phyloP scores from a whole-genome alignment of 1,284 basidiomycete genomes.

The Tylopilus sp. region DNA sequence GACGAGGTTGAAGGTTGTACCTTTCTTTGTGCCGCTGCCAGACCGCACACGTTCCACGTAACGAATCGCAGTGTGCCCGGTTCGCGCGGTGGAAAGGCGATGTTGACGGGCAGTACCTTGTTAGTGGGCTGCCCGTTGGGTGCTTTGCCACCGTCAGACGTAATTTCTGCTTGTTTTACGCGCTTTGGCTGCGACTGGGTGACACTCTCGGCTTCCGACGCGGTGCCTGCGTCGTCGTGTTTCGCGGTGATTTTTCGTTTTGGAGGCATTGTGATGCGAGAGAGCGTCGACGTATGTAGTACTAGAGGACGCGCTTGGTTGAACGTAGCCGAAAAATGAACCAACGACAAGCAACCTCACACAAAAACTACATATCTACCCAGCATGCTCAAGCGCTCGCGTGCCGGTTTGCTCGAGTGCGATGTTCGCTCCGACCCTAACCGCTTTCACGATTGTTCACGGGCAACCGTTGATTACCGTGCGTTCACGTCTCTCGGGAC shows the following conservation, averaged over 20 bases:
- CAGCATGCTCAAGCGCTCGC: not conserved
- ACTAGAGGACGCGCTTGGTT: too few relatives aligned
- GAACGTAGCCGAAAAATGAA: too few relatives aligned
- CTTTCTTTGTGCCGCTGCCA: slow-evolving; percentile 70
- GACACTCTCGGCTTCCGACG: slow-evolving; percentile 21
- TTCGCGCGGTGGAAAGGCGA: slow-evolving; percentile 53
- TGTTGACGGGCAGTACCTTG: slow-evolving; percentile 62
- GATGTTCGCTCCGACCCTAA: not conserved
- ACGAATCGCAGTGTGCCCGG: slow-evolving; percentile 54
- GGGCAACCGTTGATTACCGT: slow-evolving; percentile 8
- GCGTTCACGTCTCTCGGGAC: not conserved
- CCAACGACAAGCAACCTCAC: too few relatives aligned
- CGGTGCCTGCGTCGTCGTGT: slow-evolving; percentile 4
- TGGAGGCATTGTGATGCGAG: slow-evolving; percentile 24
- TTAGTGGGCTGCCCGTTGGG: slow-evolving; percentile 64
- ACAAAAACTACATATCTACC: too few relatives aligned
- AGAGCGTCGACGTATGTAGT: not conserved
- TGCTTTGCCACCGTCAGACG: slow-evolving; percentile 15
- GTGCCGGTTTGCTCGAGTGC: too few relatives aligned
- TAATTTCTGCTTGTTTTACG: slow-evolving; percentile 22
- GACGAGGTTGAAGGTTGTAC: slow-evolving; percentile 34
- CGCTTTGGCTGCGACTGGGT: slow-evolving; percentile 26
- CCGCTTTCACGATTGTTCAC: not conserved
- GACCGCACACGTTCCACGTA: slow-evolving; percentile 74
- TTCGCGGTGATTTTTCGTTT: slow-evolving; percentile 30